Conservation (phyloP, 2,329 filamentous ascomycete species). For the Xylariaceae sp. region DNA sequence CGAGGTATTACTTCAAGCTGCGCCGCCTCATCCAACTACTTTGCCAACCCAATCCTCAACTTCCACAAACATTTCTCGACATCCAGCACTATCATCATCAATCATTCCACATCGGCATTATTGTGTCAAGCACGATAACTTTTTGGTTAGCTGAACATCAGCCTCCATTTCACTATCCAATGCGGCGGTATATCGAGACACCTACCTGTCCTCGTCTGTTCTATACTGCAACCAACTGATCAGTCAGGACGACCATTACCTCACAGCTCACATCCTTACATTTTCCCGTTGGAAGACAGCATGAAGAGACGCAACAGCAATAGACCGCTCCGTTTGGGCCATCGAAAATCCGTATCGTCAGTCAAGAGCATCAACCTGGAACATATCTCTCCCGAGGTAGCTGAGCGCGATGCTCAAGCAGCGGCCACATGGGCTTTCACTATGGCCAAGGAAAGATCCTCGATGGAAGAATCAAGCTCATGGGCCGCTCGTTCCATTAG, state of each 20-base stretch:
- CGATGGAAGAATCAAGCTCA: constrained; percentile 19
- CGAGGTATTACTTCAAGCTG: constrained; percentile 1
- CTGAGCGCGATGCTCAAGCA: constrained; percentile 56
- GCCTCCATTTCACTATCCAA: too few species aligned
- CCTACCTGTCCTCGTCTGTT: too few species aligned
- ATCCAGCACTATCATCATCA: constrained; percentile 22
- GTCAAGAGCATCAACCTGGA: constrained; percentile 42
- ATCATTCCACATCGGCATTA: constrained; percentile 13
- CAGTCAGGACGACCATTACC: too few species aligned
- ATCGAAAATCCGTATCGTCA: constrained; percentile 52
- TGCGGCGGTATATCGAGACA: too few species aligned
- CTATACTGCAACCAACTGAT: too few species aligned
- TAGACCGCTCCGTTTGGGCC: constrained; percentile 40
- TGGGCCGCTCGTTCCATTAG: not conserved
- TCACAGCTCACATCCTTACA: too few species aligned
- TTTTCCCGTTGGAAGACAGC: constrained; percentile 1
- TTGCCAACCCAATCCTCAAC: constrained; percentile 10
- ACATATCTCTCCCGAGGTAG: constrained; percentile 43
- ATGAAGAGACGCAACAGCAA: constrained; percentile 50
- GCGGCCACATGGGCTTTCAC: constrained; percentile 59
- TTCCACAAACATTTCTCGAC: constrained; percentile 12
- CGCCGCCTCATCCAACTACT: constrained; percentile 15
- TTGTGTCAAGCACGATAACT: constrained; percentile 18
- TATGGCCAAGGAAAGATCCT: constrained; percentile 41
- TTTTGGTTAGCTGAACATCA: constrained; percentile 21